These are phyloP conservation scores for Helichrysum umbraculigerum DNA, from an alignment of 129 eudicot genomes.

Conservation along the genomic window DNA sequence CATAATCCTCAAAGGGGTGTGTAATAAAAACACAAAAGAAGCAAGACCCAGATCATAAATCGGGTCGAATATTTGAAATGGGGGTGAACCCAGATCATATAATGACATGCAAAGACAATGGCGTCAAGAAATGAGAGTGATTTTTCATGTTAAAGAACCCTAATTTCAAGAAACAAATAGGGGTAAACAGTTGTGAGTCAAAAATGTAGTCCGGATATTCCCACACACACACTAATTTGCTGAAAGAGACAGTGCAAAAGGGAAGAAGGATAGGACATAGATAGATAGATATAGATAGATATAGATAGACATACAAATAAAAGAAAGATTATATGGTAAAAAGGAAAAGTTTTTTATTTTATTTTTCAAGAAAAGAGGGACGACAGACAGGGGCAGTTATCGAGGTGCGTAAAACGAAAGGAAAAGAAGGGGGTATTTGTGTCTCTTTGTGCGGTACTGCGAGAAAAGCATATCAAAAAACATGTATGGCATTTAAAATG, in stretches of 20 bases:
- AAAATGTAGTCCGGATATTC: constrained; percentile 38
- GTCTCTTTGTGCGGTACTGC: constrained; percentile 20
- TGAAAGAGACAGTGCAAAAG: constrained; percentile 31
- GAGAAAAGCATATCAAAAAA: constrained; percentile 21
- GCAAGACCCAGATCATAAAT: constrained; percentile 25
- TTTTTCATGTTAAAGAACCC: constrained; percentile 21
- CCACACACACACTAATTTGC: constrained; percentile 9
- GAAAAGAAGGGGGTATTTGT: constrained; percentile 26
- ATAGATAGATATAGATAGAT: background rate
- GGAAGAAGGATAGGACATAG: constrained; percentile 22
- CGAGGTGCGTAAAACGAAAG: constrained; percentile 23
- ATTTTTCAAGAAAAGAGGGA: constrained; percentile 33
- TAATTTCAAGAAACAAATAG: constrained; percentile 26
- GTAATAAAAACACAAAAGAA: background rate
- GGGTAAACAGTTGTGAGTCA: constrained; percentile 30
- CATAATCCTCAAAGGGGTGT: constrained; percentile 8
- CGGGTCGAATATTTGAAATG: constrained; percentile 16
- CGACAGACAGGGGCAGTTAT: constrained; percentile 35
- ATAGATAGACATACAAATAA: background rate
- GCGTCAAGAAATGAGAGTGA: constrained; percentile 8
- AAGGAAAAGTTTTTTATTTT: constrained; percentile 16
- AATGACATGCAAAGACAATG: constrained; percentile 44
- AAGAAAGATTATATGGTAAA: constrained; percentile 19
- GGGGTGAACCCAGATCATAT: constrained; percentile 26
- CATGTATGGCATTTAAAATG: too few species aligned